Percentiles rank a stretch among this genome's conserved stretches.
These are phyloP conservation scores for Penicillium sp. DNA, from an alignment of 2,329 filamentous ascomycete species.

Conservation along the genomic window DNA sequence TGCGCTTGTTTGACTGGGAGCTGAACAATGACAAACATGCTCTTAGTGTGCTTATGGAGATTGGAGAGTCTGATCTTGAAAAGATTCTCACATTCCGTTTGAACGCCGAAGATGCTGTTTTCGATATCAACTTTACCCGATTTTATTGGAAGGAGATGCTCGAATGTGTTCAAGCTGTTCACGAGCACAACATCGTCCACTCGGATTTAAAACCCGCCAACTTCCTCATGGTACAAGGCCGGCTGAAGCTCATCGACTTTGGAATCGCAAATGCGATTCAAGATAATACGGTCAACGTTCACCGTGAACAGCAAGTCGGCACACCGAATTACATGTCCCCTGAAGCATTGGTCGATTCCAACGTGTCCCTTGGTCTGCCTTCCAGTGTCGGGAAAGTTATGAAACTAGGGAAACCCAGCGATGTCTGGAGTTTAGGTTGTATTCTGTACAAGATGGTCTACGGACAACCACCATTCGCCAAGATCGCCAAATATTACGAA, in stretches of 20 bases:
- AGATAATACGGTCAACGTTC: conserved; percentile 93
- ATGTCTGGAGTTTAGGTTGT: conserved; percentile 92
- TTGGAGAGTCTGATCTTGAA: conserved; percentile 87
- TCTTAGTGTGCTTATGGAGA: conserved; percentile 89
- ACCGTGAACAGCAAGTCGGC: conserved; percentile 87
- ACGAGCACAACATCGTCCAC: conserved; percentile 85
- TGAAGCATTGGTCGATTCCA: conserved; percentile 82
- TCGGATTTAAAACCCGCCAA: conserved; percentile 96
- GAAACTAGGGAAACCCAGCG: conserved; percentile 90
- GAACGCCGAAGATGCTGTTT: conserved; percentile 61
- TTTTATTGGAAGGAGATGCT: conserved; percentile 99
- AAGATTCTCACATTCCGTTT: conserved; percentile 67
- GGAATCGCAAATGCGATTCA: conserved; percentile 97
- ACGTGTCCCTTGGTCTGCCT: conserved; percentile 50
- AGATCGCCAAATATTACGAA: conserved; percentile 78
- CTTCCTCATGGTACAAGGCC: conserved; percentile 83
- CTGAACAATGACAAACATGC: conserved; percentile 85
- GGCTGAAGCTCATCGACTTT: conserved; percentile 93
- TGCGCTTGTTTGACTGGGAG: conserved; percentile 84
- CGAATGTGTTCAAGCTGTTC: conserved; percentile 82
- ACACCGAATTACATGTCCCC: conserved; percentile 99
- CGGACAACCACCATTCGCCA: conserved; percentile 86
- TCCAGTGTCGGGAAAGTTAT: conserved; percentile 60
- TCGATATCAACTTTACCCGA: conserved; percentile 86
- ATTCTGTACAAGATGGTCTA: conserved; percentile 98